phyloP scores from a whole-genome alignment of 2,329 filamentous ascomycete species.

The Ophiostoma tasmaniense region DNA sequence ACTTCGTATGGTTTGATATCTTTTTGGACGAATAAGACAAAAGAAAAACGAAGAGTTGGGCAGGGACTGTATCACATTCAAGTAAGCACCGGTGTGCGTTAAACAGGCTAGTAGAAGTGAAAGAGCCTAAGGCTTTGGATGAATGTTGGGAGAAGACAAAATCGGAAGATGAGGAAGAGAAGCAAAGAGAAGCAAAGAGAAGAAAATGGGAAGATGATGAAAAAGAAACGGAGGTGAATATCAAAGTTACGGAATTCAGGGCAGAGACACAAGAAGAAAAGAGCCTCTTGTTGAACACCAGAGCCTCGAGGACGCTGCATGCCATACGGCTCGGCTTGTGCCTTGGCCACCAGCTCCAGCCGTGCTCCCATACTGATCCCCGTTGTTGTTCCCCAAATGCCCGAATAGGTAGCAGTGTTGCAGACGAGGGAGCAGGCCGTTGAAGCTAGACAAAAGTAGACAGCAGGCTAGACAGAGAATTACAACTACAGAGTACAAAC shows the following conservation, averaged over 20 bases:
- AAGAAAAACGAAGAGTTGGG: background rate
- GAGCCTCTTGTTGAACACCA: background rate
- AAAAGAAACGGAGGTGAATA: background rate
- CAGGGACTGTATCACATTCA: background rate
- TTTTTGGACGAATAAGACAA: background rate
- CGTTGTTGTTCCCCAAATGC: background rate
- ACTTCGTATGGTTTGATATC: slow-evolving; percentile 2
- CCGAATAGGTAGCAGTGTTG: background rate
- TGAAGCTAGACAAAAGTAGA: background rate
- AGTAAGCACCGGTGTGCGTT: background rate
- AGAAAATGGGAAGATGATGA: background rate
- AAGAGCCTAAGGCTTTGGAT: background rate
- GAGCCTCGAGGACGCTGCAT: background rate
- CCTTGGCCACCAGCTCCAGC: background rate
- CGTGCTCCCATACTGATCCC: background rate
- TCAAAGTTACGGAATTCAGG: too few relatives aligned
- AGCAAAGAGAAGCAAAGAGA: background rate
- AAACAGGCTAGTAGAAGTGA: background rate
- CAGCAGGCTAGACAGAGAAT: background rate
- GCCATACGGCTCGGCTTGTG: background rate
- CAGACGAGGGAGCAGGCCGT: background rate
- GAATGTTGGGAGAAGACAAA: background rate
- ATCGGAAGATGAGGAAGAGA: background rate
- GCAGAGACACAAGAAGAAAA: background rate
- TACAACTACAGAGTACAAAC: background rate